Conservation (phyloP, 495 filamentous ascomycete genomes). For the Xylaria castorea region DNA sequence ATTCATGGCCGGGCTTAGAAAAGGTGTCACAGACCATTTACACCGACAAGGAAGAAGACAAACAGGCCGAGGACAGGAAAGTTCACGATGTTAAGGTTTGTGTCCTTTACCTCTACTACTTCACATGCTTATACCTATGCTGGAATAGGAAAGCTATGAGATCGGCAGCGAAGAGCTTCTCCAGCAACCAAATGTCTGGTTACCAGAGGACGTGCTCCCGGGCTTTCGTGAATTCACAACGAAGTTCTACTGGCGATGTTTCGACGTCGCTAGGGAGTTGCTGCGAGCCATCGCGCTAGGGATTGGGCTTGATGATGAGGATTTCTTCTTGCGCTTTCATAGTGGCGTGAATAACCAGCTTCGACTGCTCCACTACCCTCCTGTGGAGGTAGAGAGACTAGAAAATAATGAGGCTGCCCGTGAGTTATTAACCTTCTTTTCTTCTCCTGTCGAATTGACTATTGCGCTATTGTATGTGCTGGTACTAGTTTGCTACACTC, state of each 20-base stretch:
- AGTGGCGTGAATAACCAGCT: constrained; percentile 67
- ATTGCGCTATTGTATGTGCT: not conserved
- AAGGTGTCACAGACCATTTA: constrained; percentile 68
- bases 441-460: not conserved
- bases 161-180: constrained; percentile 65
- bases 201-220: constrained; percentile 62
- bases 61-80: constrained; percentile 40
- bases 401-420: constrained; percentile 54
- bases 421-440: not conserved
- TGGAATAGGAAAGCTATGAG: constrained; percentile 67
- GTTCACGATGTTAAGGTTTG: constrained; percentile 53
- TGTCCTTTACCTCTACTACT: not conserved
- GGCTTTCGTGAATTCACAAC: constrained; percentile 67
- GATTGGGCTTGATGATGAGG: constrained; percentile 57
- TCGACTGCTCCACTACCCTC: constrained; percentile 70
- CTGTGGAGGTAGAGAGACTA: constrained; percentile 56
- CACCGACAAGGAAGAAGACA: constrained; percentile 51
- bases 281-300: constrained; percentile 61
- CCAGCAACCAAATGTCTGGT: constrained; percentile 69
- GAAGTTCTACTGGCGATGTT: constrained; percentile 63
- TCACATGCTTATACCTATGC: not conserved
- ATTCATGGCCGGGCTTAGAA: constrained; percentile 69
- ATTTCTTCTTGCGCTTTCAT: constrained; percentile 60
- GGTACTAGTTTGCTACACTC: not conserved
- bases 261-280: constrained; percentile 53